Base-by-base conservation (phyloP, 2,329 filamentous ascomycete genomes). In the Cryphonectria japonica region DNA sequence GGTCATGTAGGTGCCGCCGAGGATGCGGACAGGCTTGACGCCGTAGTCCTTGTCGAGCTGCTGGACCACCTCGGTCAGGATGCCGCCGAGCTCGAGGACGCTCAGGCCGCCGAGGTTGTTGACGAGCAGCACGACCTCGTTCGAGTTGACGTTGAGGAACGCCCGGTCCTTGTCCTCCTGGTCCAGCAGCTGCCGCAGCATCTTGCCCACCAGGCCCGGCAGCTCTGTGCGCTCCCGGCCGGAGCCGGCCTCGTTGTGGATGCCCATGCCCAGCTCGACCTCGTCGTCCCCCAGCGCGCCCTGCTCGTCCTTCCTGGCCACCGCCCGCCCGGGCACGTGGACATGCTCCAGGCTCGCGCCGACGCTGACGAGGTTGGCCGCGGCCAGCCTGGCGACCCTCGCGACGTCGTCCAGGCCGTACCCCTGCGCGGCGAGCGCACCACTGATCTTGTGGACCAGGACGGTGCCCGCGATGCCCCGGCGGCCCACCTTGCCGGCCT, bases 401-500 rank as follows among this genome's bases (percentile, higher is more conserved):
- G 90, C 87, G 3, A 97, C 93, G 70, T 97, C 88, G 32, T 90
- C 86, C 73, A 97, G 83, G 62, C 85, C 84, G 11, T 82, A 83
- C 74, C 93, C 94, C 75, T 84, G 86, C 39, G 92, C 92, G 4
- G 95, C 94, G 76, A 97, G 81, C 8, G 94, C 95, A 13, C 95
- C 94, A 19, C 91, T 87, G 77, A 97, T 92, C 86, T 98, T 98
- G 76, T 95, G 87, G n/a, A 98, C 93, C 34, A 98, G 84, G 54
- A 97, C 93, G 7, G 94, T 97, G 43, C 95, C 95, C 3, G 94
- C 95, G 79, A 98, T 96, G 68, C 95, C 95, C 78, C 95, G 88
- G 67, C 95, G 85, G 0, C 95, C 95, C 22, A 98, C 95, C 79
- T 98, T 98, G n/a, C 95, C 95, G 14, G 92, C 91, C 78, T 91